A percentile compares a stretch with the other conserved stretches of the same genome.
phyloP scores from a whole-genome alignment of 805 yeast species.

The Monosporozyma unispora region DNA sequence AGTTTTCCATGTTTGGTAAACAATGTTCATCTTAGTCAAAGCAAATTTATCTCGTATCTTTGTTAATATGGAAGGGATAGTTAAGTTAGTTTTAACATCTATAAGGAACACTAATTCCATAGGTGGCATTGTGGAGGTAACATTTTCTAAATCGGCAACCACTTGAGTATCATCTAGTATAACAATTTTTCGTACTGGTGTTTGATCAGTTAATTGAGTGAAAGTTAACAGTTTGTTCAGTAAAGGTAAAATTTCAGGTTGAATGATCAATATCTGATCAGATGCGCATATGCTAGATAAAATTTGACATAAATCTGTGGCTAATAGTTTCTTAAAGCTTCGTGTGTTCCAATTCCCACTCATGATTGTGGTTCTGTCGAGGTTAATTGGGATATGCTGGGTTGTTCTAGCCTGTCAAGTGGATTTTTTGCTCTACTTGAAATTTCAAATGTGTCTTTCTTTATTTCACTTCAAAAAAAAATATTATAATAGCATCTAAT shows the following conservation, averaged over 20 bases:
- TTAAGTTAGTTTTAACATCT: slow-evolving; percentile 21
- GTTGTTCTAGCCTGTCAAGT: neutral
- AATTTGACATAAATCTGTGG: slow-evolving; percentile 11
- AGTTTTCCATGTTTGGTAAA: slow-evolving; percentile 3
- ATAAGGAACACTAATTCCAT: slow-evolving; percentile 19
- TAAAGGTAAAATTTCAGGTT: slow-evolving; percentile 14
- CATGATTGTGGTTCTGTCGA: slow-evolving; percentile 8
- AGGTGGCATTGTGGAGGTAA: slow-evolving; percentile 6
- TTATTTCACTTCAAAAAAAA: too few species aligned
- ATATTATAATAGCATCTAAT: too few species aligned
- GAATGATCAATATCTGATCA: slow-evolving; percentile 19
- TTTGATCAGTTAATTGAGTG: slow-evolving; percentile 19
- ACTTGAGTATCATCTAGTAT: slow-evolving; percentile 15
- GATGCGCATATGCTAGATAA: slow-evolving; percentile 11
- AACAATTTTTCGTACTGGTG: slow-evolving; percentile 22
- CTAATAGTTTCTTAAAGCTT: slow-evolving; percentile 13
- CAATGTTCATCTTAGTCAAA: neutral
- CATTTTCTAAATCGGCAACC: slow-evolving; percentile 9
- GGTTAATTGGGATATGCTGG: neutral
- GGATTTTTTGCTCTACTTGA: too few species aligned
- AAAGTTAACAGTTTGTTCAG: slow-evolving; percentile 21
- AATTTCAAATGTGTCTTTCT: too few species aligned
- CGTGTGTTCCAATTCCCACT: slow-evolving; percentile 21
- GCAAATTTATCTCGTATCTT: neutral
- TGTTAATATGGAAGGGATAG: slow-evolving; percentile 7